phyloP scores from a whole-genome alignment of 2,329 filamentous ascomycete genomes.

The Amesomyces nigricolor region DNA sequence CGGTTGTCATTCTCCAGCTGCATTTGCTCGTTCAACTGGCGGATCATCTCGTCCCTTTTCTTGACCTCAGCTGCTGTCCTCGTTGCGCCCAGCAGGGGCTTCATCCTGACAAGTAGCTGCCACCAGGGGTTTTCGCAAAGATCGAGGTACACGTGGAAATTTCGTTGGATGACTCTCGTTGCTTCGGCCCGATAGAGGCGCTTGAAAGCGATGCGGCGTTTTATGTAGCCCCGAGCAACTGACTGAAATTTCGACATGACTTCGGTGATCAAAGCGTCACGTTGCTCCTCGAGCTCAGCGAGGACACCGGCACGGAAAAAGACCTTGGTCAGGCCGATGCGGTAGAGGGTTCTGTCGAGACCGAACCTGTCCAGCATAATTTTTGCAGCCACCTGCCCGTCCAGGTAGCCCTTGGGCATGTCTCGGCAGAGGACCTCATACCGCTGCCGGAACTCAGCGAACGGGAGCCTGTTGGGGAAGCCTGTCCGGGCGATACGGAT shows the following conservation, averaged over 20 bases:
- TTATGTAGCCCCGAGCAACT: constrained; percentile 80
- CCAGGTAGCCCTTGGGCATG: constrained; percentile 85
- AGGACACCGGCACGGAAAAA: constrained; percentile 96
- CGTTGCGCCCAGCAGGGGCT: constrained; percentile 86
- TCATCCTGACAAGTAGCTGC: constrained; percentile 92
- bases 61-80: constrained; percentile 90
- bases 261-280: constrained; percentile 84
- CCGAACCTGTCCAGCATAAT: constrained; percentile 86
- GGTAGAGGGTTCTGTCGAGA: constrained; percentile 79
- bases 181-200: constrained; percentile 91
- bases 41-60: constrained; percentile 89
- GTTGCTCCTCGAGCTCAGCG: constrained; percentile 92
- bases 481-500: constrained; percentile 95
- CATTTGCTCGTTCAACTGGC: constrained; percentile 79
- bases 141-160: constrained; percentile 86
- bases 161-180: constrained; percentile 87
- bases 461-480: constrained; percentile 88
- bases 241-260: constrained; percentile 95
- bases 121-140: constrained; percentile 95
- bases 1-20: constrained; percentile 67
- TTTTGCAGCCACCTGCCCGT: constrained; percentile 77
- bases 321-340: constrained; percentile 92
- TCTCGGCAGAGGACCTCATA: constrained; percentile 90
- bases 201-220: constrained; percentile 85
- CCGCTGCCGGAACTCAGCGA: constrained; percentile 88